These are phyloP conservation scores for Geosmithia putterillii DNA, from an alignment of 2,329 filamentous ascomycete species.

Conservation along the genomic window DNA sequence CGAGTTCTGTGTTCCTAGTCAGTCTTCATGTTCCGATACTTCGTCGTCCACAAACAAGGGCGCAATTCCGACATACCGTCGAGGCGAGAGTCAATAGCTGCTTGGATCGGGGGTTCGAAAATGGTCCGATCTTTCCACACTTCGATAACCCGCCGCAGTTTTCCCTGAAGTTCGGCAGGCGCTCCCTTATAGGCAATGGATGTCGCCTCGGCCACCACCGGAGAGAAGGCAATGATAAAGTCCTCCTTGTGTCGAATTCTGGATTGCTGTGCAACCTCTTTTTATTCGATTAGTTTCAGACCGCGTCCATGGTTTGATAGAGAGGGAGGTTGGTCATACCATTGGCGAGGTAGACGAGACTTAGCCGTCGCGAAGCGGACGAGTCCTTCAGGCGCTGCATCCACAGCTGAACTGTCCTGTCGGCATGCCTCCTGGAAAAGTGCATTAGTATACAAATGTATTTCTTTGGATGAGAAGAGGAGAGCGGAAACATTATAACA, in stretches of 20 bases:
- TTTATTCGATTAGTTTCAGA: background rate
- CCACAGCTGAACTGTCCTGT: constrained; percentile 87
- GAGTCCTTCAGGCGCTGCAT: constrained; percentile 81
- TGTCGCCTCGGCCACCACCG: constrained; percentile 84
- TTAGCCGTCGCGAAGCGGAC: constrained; percentile 72
- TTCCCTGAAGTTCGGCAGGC: constrained; percentile 73
- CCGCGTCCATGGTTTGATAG: background rate
- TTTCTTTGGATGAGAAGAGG: background rate
- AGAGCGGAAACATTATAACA: background rate
- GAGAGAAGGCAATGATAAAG: constrained; percentile 83
- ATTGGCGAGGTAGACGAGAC: constrained; percentile 89
- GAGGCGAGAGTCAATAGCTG: constrained; percentile 66
- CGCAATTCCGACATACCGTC: constrained; percentile 47
- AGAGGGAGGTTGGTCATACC: constrained; percentile 38
- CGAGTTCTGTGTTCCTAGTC: constrained; percentile 37
- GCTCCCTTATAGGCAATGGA: constrained; percentile 84
- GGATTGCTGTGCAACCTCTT: constrained; percentile 93
- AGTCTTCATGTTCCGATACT: constrained; percentile 6
- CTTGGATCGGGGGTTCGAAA: constrained; percentile 70
- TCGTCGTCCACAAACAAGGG: background rate
- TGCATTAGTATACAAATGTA: background rate
- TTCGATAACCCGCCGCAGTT: constrained; percentile 79
- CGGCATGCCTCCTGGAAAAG: constrained; percentile 67
- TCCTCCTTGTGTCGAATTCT: constrained; percentile 87
- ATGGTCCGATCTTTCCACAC: constrained; percentile 85